A percentile compares a stretch with the other conserved stretches of the same genome.
Conservation (phyloP, 768 basidiomycete species). For the Rhizopogon roseolus region DNA sequence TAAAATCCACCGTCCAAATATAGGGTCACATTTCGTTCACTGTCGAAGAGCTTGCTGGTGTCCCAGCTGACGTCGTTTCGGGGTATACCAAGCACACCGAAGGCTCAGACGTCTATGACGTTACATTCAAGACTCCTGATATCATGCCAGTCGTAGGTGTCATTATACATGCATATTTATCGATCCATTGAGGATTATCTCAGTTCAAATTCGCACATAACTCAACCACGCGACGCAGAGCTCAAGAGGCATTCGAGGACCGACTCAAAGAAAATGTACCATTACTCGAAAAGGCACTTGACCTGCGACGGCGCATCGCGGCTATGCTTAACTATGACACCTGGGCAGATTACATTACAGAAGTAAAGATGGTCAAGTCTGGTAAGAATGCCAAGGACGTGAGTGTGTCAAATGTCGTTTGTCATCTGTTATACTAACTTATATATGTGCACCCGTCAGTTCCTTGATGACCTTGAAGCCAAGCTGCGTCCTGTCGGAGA, state of each 20-base stretch:
- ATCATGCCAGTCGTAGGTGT: slow-evolving; percentile 67
- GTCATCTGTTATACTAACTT: not conserved
- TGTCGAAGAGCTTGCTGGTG: slow-evolving; percentile 69
- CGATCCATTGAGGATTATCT: not conserved
- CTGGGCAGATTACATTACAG: slow-evolving; percentile 83
- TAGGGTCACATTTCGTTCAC: slow-evolving; percentile 65
- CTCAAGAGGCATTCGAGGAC: slow-evolving; percentile 63
- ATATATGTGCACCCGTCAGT: slow-evolving; percentile 35
- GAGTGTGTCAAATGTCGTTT: slow-evolving; percentile 9
- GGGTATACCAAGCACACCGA: slow-evolving; percentile 69
- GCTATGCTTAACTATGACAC: slow-evolving; percentile 66
- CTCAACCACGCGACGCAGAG: slow-evolving; percentile 62
- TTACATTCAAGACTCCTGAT: slow-evolving; percentile 81
- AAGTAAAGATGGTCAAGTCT: slow-evolving; percentile 81
- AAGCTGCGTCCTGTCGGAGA: slow-evolving; percentile 70
- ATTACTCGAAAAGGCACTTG: slow-evolving; percentile 61
- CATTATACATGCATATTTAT: not conserved
- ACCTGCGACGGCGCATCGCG: slow-evolving; percentile 67
- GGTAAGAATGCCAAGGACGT: slow-evolving; percentile 57
- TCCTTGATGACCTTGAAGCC: slow-evolving; percentile 69
- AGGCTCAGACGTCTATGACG: slow-evolving; percentile 57
- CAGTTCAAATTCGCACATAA: slow-evolving; percentile 80
- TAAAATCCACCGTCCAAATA: not conserved
- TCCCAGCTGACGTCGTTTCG: slow-evolving; percentile 73
- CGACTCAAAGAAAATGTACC: slow-evolving; percentile 68